These are phyloP conservation scores for Suhomyces coccinellae DNA, from an alignment of 1,139 yeast species.

Conservation along the genomic window DNA sequence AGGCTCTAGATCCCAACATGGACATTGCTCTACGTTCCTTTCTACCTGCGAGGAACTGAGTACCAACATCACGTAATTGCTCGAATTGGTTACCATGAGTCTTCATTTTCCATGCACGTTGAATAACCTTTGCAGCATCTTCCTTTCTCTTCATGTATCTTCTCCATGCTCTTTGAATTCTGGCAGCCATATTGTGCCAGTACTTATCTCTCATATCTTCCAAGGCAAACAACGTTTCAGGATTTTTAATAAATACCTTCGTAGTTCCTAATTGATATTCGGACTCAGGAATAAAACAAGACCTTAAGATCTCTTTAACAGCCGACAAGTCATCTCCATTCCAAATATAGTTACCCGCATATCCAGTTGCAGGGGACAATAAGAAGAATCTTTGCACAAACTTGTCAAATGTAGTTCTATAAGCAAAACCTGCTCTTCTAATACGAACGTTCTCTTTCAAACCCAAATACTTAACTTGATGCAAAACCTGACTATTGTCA, in stretches of 20 bases:
- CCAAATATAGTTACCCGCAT: constrained; percentile 99
- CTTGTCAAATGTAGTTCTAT: constrained; percentile 94
- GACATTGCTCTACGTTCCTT: constrained; percentile 92
- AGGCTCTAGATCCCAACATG: constrained; percentile 86
- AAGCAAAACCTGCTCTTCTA: constrained; percentile 98
- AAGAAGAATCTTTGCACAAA: constrained; percentile 95
- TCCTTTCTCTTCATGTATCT: constrained; percentile 75
- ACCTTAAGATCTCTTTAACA: constrained; percentile 71
- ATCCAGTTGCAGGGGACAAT: constrained; percentile 84
- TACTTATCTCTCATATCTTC: constrained; percentile 97
- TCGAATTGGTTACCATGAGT: constrained; percentile 81
- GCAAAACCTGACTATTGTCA: constrained; percentile 85
- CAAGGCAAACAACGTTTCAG: constrained; percentile 92
- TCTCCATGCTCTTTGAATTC: constrained; percentile 97
- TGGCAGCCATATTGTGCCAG: constrained; percentile 98
- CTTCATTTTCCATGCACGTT: constrained; percentile 80
- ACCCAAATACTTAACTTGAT: constrained; percentile 95
- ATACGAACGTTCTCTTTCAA: constrained; percentile 95
- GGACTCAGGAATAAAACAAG: constrained; percentile 73
- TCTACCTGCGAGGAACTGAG: constrained; percentile 62
- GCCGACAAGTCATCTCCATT: constrained; percentile 84
- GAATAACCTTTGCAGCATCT: constrained; percentile 84
- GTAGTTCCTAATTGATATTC: constrained; percentile 94
- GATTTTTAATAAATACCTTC: constrained; percentile 95
- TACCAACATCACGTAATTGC: constrained; percentile 83